A percentile compares a stretch with the other conserved stretches of the same genome.
Evolutionary conservation across 306 rosid species (phyloP).

Genomic region (Cucurbita moschata): DNA sequence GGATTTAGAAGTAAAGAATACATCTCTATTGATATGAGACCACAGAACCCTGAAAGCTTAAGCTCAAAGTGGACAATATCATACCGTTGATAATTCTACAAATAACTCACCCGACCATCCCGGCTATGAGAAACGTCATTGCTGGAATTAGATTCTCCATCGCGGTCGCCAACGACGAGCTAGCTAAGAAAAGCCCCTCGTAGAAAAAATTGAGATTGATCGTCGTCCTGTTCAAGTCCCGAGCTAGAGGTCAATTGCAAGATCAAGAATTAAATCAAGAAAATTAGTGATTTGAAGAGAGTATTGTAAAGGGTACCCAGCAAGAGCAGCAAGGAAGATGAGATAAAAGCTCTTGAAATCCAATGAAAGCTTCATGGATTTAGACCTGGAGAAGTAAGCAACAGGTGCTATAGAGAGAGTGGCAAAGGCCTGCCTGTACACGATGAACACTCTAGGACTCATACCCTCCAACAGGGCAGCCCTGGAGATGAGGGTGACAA

Average conservation of each 20-base stretch:
- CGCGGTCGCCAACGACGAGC: slow-evolving; percentile 50
- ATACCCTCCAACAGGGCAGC: slow-evolving; percentile 53
- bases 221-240: slow-evolving; percentile 28
- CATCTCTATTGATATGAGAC: no score
- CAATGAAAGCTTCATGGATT: slow-evolving; percentile 19
- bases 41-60: no score
- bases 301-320: slow-evolving; percentile 26
- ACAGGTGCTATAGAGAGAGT: slow-evolving; percentile 41
- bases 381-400: slow-evolving; percentile 31
- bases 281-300: background rate
- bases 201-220: slow-evolving; percentile 52
- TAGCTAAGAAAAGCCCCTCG: slow-evolving; percentile 44
- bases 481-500: slow-evolving; percentile 40
- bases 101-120: slow-evolving; percentile 33
- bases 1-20: no score
- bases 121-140: slow-evolving; percentile 44
- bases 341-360: slow-evolving; percentile 33
- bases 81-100: background rate
- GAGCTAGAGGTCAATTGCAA: no score
- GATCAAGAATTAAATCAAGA: no score
- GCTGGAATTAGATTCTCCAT: slow-evolving; percentile 59
- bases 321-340: slow-evolving; percentile 39
- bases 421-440: slow-evolving; percentile 53
- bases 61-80: no score
- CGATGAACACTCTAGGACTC: slow-evolving; percentile 50